phyloP scores from a whole-genome alignment of 768 basidiomycete genomes.

The Tylopilus intermedius region DNA sequence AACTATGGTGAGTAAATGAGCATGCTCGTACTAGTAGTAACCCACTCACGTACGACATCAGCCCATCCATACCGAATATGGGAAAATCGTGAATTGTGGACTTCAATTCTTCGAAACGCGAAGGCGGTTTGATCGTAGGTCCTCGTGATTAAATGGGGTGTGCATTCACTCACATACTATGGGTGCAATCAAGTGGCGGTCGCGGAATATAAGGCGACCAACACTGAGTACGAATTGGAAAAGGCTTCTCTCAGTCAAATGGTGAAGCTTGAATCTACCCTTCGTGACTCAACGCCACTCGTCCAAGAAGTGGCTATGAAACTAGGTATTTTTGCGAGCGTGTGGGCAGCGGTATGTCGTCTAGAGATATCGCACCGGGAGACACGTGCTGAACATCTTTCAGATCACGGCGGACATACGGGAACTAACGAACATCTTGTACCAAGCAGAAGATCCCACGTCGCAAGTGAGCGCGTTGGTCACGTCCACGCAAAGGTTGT shows the following conservation, averaged over 20 bases:
- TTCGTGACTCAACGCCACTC: conserved; percentile 11
- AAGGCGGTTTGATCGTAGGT: conserved; percentile 9
- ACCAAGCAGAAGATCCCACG: conserved; percentile 6
- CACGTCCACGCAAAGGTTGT: background rate
- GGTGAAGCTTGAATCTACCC: conserved; percentile 9
- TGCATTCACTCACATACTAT: no score
- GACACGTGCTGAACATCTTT: background rate
- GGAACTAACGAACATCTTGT: conserved; percentile 9
- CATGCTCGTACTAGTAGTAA: background rate
- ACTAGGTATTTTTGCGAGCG: conserved; percentile 16
- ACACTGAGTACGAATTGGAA: conserved; percentile 13
- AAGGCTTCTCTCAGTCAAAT: conserved; percentile 13
- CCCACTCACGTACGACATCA: background rate
- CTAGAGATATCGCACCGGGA: background rate
- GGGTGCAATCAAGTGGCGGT: conserved; percentile 6
- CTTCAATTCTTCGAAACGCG: conserved; percentile 5
- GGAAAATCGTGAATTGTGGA: conserved; percentile 4
- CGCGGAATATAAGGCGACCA: conserved; percentile 3
- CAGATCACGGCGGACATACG: conserved; percentile 20
- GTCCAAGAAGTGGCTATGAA: conserved; percentile 17
- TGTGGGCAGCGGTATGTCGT: conserved; percentile 19
- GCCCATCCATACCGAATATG: conserved; percentile 5
- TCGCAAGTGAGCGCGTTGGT: conserved; percentile 8
- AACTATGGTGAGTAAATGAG: background rate
- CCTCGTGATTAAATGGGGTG: background rate